Conservation (phyloP, 352 stramenopile genomes). For the Phytophthora meadii region DNA sequence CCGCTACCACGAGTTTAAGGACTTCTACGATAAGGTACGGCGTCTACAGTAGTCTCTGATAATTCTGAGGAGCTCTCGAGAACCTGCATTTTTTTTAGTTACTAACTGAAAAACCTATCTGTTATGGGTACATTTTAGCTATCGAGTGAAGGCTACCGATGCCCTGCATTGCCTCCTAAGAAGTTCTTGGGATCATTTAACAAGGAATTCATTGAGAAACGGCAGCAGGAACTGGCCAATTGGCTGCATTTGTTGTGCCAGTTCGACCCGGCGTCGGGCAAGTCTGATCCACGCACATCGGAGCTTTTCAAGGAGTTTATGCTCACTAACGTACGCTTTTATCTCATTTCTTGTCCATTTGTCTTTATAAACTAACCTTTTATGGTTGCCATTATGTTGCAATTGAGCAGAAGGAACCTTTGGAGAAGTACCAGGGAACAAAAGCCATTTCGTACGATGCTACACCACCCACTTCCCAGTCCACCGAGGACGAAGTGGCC, state of each 20-base stretch:
- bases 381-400: background rate
- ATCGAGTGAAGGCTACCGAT: conserved; percentile 74
- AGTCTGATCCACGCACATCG: conserved; percentile 70
- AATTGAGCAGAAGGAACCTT: conserved; percentile 67
- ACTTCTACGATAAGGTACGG: conserved; percentile 86
- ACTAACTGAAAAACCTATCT: background rate
- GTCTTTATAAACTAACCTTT: conserved; percentile 1
- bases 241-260: conserved; percentile 88
- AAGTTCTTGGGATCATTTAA: conserved; percentile 92
- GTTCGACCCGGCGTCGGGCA: conserved; percentile 66
- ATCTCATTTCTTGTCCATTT: conserved; percentile 5
- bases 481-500: conserved; percentile 44
- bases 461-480: conserved; percentile 40
- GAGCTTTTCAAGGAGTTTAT: conserved; percentile 86
- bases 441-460: conserved; percentile 50
- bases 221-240: conserved; percentile 86
- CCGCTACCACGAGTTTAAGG: conserved; percentile 90
- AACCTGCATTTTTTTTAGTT: conserved; percentile 8
- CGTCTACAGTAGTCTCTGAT: background rate
- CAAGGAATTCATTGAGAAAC: conserved; percentile 91
- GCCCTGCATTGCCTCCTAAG: conserved; percentile 83
- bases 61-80: conserved; percentile 4
- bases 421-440: conserved; percentile 63
- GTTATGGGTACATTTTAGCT: conserved; percentile 47
- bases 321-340: conserved; percentile 65